These are phyloP conservation scores for Trichoderma koningii DNA, from an alignment of 2,329 filamentous ascomycete genomes.

Conservation along the genomic window DNA sequence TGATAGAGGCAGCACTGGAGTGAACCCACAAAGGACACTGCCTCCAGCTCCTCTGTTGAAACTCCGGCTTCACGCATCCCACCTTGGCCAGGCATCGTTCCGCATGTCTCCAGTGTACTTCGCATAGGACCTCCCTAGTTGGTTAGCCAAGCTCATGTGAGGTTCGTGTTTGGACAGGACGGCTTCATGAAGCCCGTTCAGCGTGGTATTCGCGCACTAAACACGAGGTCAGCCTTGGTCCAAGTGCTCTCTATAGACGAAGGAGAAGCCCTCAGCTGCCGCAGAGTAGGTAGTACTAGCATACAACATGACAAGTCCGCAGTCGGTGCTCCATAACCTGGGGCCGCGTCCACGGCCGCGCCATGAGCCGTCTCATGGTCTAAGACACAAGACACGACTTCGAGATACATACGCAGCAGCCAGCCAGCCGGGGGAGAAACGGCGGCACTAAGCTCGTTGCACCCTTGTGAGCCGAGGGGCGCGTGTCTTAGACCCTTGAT, in stretches of 20 bases:
- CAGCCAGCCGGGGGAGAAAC: slow-evolving; percentile 20
- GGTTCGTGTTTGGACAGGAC: not conserved
- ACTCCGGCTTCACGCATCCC: no score
- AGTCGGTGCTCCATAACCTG: slow-evolving; percentile 8
- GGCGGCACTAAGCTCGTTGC: slow-evolving; percentile 20
- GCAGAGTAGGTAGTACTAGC: not conserved
- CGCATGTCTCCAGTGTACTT: not conserved
- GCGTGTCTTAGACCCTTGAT: slow-evolving; percentile 27
- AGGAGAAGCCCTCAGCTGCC: slow-evolving; percentile 2
- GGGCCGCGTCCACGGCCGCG: slow-evolving; percentile 17
- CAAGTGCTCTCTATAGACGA: no score
- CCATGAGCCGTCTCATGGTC: slow-evolving; percentile 24
- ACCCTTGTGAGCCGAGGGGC: slow-evolving; percentile 27
- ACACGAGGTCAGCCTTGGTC: not conserved
- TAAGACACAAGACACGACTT: slow-evolving; percentile 3
- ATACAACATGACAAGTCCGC: slow-evolving; percentile 6
- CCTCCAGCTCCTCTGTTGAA: not conserved
- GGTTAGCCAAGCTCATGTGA: slow-evolving; percentile 7
- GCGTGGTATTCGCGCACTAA: not conserved
- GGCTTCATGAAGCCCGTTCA: not conserved
- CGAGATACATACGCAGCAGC: slow-evolving; percentile 25
- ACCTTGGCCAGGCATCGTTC: no score
- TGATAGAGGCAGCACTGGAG: slow-evolving; percentile 2
- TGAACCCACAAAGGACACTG: not conserved
- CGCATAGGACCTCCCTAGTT: slow-evolving; percentile 4